Conservation (phyloP, 2,329 filamentous ascomycete species). For the Ceratocystis eucalypticola region DNA sequence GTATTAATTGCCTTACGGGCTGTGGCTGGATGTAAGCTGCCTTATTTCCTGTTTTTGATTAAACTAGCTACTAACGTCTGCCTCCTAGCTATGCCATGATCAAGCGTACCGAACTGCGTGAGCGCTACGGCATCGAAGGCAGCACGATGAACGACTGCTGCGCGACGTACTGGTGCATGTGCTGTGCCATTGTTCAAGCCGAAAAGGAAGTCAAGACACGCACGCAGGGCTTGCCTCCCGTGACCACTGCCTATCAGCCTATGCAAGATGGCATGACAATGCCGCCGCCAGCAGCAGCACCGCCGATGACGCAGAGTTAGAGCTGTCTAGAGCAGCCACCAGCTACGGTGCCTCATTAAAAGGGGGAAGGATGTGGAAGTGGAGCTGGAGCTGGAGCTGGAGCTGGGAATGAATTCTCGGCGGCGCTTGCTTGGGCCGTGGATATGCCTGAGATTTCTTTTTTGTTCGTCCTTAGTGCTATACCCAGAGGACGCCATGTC, state of each 20-base stretch:
- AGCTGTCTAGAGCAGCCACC: neutral
- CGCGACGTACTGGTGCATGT: slow-evolving; percentile 40
- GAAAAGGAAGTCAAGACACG: slow-evolving; percentile 38
- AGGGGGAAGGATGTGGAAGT: neutral
- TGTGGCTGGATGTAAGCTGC: slow-evolving; percentile 32
- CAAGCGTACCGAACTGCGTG: slow-evolving; percentile 41
- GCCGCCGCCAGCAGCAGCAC: slow-evolving; percentile 21
- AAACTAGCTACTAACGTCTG: slow-evolving; percentile 5
- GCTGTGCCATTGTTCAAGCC: slow-evolving; percentile 45
- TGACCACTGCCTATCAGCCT: slow-evolving; percentile 28
- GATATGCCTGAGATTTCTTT: neutral
- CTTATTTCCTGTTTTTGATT: neutral
- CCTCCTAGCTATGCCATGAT: slow-evolving; percentile 33
- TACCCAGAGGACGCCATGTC: neutral
- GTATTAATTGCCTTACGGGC: slow-evolving; percentile 29
- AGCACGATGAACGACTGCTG: slow-evolving; percentile 37
- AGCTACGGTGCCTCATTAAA: neutral
- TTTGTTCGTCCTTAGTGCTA: neutral
- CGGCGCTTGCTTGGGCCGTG: neutral
- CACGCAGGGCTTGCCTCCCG: slow-evolving; percentile 22
- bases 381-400: neutral
- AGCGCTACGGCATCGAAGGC: slow-evolving; percentile 40
- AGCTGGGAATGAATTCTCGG: neutral
- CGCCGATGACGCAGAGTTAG: neutral
- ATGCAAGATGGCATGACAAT: slow-evolving; percentile 29